A percentile compares a stretch with the other conserved stretches of the same genome.
phyloP scores from a whole-genome alignment of 805 yeast species.

The Lipomyces chichibuensis region DNA sequence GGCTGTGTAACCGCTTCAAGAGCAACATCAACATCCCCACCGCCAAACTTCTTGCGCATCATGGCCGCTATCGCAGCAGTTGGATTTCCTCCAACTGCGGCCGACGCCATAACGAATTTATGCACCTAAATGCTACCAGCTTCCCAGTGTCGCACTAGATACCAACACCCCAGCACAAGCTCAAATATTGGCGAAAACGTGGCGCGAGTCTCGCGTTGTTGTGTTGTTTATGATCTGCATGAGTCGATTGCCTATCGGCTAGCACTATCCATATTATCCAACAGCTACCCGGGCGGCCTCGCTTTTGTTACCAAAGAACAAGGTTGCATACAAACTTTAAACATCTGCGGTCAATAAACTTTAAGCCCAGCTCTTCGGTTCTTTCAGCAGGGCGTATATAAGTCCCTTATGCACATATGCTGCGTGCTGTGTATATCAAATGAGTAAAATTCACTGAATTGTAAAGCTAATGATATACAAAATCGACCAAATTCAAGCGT shows the following conservation, averaged over 20 bases:
- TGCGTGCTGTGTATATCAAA: neutral
- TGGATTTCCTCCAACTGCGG: neutral
- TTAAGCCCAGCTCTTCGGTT: no score
- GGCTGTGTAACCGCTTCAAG: neutral
- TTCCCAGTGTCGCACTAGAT: neutral
- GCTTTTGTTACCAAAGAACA: neutral
- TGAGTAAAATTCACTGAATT: neutral
- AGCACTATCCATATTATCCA: no score
- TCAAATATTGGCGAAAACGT: neutral
- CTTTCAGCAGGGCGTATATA: no score
- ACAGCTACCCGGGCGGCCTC: neutral
- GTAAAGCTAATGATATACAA: slow-evolving; percentile 1
- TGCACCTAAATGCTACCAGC: neutral
- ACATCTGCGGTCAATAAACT: no score
- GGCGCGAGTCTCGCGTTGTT: neutral
- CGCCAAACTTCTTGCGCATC: slow-evolving; percentile 21
- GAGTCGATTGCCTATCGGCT: neutral
- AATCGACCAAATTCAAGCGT: neutral
- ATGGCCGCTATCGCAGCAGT: slow-evolving; percentile 21
- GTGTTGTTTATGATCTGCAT: neutral
- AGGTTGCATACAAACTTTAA: neutral
- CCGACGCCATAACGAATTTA: slow-evolving; percentile 4
- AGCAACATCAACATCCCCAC: neutral
- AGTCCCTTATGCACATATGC: neutral
- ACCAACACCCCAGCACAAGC: neutral